These are phyloP conservation scores for Beauveria medogensis DNA, from an alignment of 2,329 filamentous ascomycete genomes.

Conservation along the genomic window DNA sequence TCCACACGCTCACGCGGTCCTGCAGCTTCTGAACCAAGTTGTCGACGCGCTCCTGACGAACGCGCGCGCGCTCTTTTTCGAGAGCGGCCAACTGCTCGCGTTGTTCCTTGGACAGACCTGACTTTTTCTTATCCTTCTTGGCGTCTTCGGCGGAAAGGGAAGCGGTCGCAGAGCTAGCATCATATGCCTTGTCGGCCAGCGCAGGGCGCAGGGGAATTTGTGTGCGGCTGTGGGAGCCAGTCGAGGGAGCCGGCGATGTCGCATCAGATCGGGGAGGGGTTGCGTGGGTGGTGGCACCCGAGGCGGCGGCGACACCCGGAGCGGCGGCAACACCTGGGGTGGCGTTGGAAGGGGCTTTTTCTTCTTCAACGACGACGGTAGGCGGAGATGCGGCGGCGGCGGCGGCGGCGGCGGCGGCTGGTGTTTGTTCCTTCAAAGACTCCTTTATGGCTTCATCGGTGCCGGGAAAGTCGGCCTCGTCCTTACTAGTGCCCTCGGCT, in stretches of 20 bases:
- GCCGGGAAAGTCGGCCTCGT: slow-evolving; percentile 43
- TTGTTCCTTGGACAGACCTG: slow-evolving; percentile 80
- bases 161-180: slow-evolving; percentile 57
- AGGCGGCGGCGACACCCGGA: slow-evolving; percentile 5
- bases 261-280: slow-evolving; percentile 26
- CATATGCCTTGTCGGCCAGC: slow-evolving; percentile 74
- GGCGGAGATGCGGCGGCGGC: slow-evolving; percentile 25
- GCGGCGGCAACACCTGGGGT: not conserved
- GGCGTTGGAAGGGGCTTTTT: slow-evolving; percentile 21
- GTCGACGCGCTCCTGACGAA: slow-evolving; percentile 84
- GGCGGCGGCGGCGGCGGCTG: slow-evolving; percentile 21
- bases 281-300: slow-evolving; percentile 7
- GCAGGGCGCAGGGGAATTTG: slow-evolving; percentile 72
- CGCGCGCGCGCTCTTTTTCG: slow-evolving; percentile 73
- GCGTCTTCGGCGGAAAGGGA: slow-evolving; percentile 55
- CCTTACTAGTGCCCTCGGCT: slow-evolving; percentile 30
- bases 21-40: slow-evolving; percentile 77
- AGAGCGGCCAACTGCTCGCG: slow-evolving; percentile 83
- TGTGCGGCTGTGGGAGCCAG: slow-evolving; percentile 34
- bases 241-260: slow-evolving; percentile 34
- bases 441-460: slow-evolving; percentile 49
- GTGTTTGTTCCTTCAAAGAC: slow-evolving; percentile 38
- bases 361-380: slow-evolving; percentile 32
- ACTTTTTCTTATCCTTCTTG: slow-evolving; percentile 73
- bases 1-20: slow-evolving; percentile 89